These are phyloP conservation scores for Sparassis latifolia DNA, from an alignment of 1,284 basidiomycete genomes.

Conservation along the genomic window DNA sequence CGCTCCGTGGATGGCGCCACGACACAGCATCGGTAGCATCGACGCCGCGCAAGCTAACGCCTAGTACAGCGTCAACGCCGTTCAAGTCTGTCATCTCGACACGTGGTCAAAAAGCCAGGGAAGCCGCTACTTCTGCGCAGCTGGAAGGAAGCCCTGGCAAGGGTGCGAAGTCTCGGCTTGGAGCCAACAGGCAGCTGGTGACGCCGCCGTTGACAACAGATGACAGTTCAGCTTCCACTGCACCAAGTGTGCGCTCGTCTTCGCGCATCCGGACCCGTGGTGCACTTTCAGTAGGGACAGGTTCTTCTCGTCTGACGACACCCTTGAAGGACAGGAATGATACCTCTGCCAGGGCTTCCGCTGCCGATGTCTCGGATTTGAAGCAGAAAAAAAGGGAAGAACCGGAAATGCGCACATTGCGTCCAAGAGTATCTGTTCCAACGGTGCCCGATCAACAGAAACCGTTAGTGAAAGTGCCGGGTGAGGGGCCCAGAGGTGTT, in stretches of 20 bases:
- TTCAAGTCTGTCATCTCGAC: conserved; percentile 55
- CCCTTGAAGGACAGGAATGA: conserved; percentile 11
- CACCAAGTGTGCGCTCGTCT: conserved; percentile 21
- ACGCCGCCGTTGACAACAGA: conserved; percentile 31
- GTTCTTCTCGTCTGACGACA: conserved; percentile 18
- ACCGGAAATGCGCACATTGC: conserved; percentile 22
- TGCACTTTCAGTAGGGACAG: conserved; percentile 12
- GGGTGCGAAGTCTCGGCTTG: conserved; percentile 8
- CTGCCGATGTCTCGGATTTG: conserved; percentile 13
- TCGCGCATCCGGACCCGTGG: conserved; percentile 19
- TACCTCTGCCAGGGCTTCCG: conserved; percentile 16
- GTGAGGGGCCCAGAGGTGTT: conserved; percentile 22
- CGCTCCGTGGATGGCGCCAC: not conserved
- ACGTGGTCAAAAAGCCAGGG: conserved; percentile 46
- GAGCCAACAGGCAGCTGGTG: conserved; percentile 23
- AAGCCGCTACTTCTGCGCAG: conserved; percentile 11
- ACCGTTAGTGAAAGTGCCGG: conserved; percentile 26
- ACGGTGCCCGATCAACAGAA: conserved; percentile 12
- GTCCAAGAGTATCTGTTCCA: conserved; percentile 16
- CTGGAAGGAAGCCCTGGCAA: conserved; percentile 13
- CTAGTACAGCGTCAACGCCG: conserved; percentile 9
- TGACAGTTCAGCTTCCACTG: conserved; percentile 16
- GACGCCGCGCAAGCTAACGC: conserved; percentile 8
- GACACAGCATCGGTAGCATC: conserved; percentile 10
- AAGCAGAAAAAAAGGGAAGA: conserved; percentile 17